Base-by-base conservation (phyloP, 352 stramenopile genomes). In the Phytopythium vexans region DNA sequence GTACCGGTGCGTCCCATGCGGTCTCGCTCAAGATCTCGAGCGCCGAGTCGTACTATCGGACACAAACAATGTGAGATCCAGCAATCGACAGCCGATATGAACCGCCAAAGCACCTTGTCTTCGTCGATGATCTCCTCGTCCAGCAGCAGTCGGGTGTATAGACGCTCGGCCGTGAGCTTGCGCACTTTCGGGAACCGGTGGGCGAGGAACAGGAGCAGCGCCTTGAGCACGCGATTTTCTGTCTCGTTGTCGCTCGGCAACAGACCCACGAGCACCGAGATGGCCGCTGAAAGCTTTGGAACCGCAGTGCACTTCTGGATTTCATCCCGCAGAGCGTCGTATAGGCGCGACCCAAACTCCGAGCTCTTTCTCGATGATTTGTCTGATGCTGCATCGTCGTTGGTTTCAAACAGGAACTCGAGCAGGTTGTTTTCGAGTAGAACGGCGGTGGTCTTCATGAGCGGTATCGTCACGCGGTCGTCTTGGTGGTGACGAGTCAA, bases 101-200 rank as follows among this genome's bases (percentile, higher is more conserved):
- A 10, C 21, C 9, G 16, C 7, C 35, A n/a, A 31, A 52, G 7
- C 48, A 90, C 80, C 75, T 88, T 88, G 40, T 67, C 63, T 54
- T 88, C 64, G 27, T 80, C 64, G 31, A 91, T 43, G 36, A 92
- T 57, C 37, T 89, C 81, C 53, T 92, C 82, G 52, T 92, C 68
- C 37, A 94, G 64, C 15, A 94, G 58, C 45, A 94, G 53, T 21
- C 82, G 71, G 8, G 87, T 90, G 71, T 95, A 95, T 14, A 96
- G 68, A 31, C 78, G 79, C 60, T 95, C 83, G 2, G 87, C 87
- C 11, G 82, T 87, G 14, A 88, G 37, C 54, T 94, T 94, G 35
- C 88, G 81, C 15, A 97, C 76, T 49, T 83, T 89, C 0, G 88
- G 88, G 52, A 94, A 97, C 6, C 83, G 81, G 64, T 97, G 88